Percentiles rank a stretch among this genome's conserved stretches.
Evolutionary conservation across 257 asterid species (phyloP).

Genomic region (Jacaranda copaia): DNA sequence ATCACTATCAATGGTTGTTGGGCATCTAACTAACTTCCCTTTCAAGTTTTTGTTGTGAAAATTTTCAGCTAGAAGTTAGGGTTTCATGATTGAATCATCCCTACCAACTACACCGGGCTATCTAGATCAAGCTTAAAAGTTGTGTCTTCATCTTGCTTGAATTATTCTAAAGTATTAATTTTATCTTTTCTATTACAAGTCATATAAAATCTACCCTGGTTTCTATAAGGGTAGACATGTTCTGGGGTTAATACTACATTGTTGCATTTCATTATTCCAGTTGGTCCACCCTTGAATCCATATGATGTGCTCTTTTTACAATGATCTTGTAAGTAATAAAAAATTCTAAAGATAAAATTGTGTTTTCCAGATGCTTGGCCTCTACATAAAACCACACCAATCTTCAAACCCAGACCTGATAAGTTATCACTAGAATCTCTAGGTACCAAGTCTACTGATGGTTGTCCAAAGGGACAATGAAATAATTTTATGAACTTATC

Average conservation of each 20-base stretch:
- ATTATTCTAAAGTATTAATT: slow-evolving; percentile 98
- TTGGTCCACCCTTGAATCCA: slow-evolving; percentile 99
- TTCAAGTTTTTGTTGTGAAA: slow-evolving; percentile 75
- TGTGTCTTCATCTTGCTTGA: slow-evolving; percentile 95
- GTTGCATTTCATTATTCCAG: slow-evolving; percentile 95
- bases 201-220: slow-evolving; percentile 99
- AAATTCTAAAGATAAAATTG: slow-evolving; percentile 96
- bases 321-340: slow-evolving; percentile 89
- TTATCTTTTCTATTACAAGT: slow-evolving; percentile 97
- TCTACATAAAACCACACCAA: slow-evolving; percentile 94
- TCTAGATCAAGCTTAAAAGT: slow-evolving; percentile 89
- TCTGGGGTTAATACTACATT: slow-evolving; percentile 78
- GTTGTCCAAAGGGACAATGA: slow-evolving; percentile 87
- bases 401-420: slow-evolving; percentile 58
- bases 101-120: slow-evolving; percentile 99
- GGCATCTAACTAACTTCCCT: slow-evolving; percentile 94
- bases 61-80: slow-evolving; percentile 94
- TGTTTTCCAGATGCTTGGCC: slow-evolving; percentile 99
- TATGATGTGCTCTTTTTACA: slow-evolving; percentile 88
- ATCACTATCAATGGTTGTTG: slow-evolving; percentile 98
- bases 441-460: slow-evolving; percentile 80
- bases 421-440: slow-evolving; percentile 47
- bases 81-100: slow-evolving; percentile 97
- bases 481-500: slow-evolving; percentile 71
- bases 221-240: slow-evolving; percentile 88